Conservation (phyloP, 345 rosid genomes). For the Clarkia xantiana region DNA sequence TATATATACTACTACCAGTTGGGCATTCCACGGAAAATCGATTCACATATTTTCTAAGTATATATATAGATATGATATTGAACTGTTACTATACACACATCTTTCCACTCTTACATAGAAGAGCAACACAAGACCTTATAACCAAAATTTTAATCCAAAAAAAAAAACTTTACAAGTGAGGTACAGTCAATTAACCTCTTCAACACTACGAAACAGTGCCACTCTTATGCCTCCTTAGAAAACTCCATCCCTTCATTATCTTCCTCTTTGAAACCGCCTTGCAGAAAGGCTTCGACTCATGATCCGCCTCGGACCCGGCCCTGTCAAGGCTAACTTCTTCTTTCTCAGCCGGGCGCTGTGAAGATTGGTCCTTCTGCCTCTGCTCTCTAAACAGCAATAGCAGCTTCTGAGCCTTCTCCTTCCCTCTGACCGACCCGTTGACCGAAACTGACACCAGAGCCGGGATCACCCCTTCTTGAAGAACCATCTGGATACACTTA, state of each 20-base stretch:
- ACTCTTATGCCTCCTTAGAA: constrained; percentile 88
- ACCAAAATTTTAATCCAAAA: constrained; percentile 3
- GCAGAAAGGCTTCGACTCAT: constrained; percentile 40
- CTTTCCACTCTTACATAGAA: no score
- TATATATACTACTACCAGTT: no score
- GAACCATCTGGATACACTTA: constrained; percentile 62
- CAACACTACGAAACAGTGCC: constrained; percentile 17
- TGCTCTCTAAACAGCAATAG: constrained; percentile 84
- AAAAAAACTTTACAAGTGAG: constrained; percentile 5
- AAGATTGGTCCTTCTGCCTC: constrained; percentile 64
- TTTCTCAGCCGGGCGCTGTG: constrained; percentile 6
- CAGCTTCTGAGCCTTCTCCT: constrained; percentile 85
- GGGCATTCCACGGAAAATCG: no score
- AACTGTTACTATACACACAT: no score
- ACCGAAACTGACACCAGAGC: constrained; percentile 80
- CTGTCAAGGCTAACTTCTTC: no score
- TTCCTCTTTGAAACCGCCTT: constrained; percentile 68
- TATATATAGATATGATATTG: no score
- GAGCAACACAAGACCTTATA: no score
- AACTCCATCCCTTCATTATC: constrained; percentile 57
- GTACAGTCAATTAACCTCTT: constrained; percentile 34
- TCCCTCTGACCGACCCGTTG: constrained; percentile 66
- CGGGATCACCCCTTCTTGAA: constrained; percentile 99
- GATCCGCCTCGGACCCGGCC: no score
- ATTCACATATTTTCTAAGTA: no score